Evolutionary conservation across 108 stramenopile genomes (phyloP).

Genomic region (Stephanodiscus triporus): DNA sequence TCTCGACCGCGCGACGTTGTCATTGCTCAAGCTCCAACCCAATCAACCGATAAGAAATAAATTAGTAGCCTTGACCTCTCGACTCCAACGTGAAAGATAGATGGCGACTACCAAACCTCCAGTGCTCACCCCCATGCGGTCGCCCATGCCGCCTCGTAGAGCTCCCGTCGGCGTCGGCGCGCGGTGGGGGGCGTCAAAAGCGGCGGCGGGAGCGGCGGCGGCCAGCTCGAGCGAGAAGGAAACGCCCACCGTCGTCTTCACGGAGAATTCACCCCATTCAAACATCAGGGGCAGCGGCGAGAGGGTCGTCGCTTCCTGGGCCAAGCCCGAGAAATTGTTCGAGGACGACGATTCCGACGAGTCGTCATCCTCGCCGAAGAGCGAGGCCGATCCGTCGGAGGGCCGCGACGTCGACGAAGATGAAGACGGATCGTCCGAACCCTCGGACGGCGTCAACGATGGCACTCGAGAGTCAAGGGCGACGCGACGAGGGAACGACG

Average conservation of each 20-base stretch:
- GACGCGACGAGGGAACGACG: not conserved
- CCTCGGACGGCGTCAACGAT: not conserved
- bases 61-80: not conserved
- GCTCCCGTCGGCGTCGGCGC: not conserved
- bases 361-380: not conserved
- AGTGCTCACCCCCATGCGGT: conserved; percentile 2
- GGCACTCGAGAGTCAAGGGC: not conserved
- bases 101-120: not conserved
- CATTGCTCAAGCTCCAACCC: not conserved
- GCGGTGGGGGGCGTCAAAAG: not conserved
- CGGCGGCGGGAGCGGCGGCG: conserved; percentile 8
- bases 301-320: not conserved
- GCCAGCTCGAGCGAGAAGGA: conserved; percentile 33
- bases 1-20: not conserved
- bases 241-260: conserved; percentile 30
- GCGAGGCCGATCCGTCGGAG: no score
- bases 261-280: conserved; percentile 7
- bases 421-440: not conserved
- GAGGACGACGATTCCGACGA: not conserved
- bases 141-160: not conserved
- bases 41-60: not conserved
- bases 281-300: not conserved
- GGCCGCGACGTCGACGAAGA: no score
- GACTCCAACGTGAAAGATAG: not conserved
- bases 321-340: not conserved